These are phyloP conservation scores for Raffaelea ambrosiae DNA, from an alignment of 2,329 filamentous ascomycete species.

Conservation along the genomic window DNA sequence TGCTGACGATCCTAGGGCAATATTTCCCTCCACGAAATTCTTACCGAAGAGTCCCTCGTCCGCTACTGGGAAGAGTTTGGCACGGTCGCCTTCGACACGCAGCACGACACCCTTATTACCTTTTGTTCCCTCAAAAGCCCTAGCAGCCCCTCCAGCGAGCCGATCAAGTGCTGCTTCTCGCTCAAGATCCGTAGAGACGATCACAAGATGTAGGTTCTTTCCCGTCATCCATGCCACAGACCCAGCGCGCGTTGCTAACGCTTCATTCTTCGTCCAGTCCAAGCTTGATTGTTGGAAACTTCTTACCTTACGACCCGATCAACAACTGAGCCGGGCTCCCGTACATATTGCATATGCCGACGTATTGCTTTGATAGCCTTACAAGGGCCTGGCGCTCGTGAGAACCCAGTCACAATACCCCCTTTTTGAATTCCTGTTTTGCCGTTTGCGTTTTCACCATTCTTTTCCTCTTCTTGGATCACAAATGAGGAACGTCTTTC, in stretches of 20 bases:
- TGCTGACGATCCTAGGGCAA: conserved; percentile 57
- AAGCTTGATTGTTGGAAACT: conserved; percentile 92
- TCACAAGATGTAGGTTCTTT: conserved; percentile 75
- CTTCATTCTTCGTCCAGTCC: conserved; percentile 51
- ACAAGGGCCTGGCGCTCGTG: background rate
- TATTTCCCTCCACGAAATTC: conserved; percentile 88
- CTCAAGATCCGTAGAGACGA: conserved; percentile 93
- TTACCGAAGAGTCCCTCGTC: conserved; percentile 89
- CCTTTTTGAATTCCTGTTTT: background rate
- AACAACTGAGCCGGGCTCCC: background rate
- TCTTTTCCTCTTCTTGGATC: no score
- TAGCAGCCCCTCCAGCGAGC: conserved; percentile 56
- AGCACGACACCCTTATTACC: conserved; percentile 90
- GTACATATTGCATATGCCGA: background rate
- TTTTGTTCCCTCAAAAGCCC: conserved; percentile 87
- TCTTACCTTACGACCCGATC: conserved; percentile 70
- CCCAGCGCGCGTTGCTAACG: background rate
- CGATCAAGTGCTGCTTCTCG: conserved; percentile 91
- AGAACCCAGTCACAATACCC: background rate
- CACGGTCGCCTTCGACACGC: conserved; percentile 89
- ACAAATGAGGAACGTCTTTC: background rate
- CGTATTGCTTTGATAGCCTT: background rate
- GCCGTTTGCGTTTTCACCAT: no score
- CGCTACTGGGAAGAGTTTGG: conserved; percentile 99
- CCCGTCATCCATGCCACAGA: no score